These are phyloP conservation scores for Picea sitchensis DNA, from an alignment of 75 land plant genomes.

Conservation along the genomic window DNA sequence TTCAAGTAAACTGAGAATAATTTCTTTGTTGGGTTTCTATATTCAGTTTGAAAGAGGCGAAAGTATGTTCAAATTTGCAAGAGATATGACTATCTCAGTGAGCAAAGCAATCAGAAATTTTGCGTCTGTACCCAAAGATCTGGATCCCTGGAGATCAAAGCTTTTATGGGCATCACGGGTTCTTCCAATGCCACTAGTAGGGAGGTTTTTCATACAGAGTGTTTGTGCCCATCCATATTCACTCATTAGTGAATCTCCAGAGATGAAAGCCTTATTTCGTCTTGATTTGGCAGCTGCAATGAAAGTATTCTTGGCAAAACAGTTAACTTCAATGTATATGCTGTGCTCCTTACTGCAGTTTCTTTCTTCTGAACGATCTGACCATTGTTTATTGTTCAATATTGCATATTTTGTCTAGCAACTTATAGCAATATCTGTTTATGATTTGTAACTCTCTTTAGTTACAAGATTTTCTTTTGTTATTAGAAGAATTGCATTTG, in stretches of 20 bases:
- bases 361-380: background rate
- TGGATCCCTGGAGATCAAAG: conserved; percentile 79
- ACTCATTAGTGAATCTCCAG: conserved; percentile 58
- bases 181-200: conserved; percentile 95
- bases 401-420: background rate
- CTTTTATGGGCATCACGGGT: conserved; percentile 81
- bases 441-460: too few species aligned
- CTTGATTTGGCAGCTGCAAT: conserved; percentile 83
- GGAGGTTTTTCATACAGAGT: conserved; percentile 70
- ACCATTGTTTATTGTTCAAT: background rate
- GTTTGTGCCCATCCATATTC: conserved; percentile 65
- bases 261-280: conserved; percentile 77
- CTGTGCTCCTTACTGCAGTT: background rate
- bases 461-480: background rate
- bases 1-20: background rate
- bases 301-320: conserved; percentile 88
- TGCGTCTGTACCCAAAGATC: conserved; percentile 46
- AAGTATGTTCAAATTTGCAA: conserved; percentile 76
- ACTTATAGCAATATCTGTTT: too few species aligned
- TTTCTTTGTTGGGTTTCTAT: conserved; percentile 10
- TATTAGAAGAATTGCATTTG: background rate
- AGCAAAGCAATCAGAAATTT: conserved; percentile 60
- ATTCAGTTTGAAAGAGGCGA: conserved; percentile 89
- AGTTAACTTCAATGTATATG: conserved; percentile 83
- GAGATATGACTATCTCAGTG: conserved; percentile 72